Conservation (phyloP, 345 rosid species). For the Acer campestre region DNA sequence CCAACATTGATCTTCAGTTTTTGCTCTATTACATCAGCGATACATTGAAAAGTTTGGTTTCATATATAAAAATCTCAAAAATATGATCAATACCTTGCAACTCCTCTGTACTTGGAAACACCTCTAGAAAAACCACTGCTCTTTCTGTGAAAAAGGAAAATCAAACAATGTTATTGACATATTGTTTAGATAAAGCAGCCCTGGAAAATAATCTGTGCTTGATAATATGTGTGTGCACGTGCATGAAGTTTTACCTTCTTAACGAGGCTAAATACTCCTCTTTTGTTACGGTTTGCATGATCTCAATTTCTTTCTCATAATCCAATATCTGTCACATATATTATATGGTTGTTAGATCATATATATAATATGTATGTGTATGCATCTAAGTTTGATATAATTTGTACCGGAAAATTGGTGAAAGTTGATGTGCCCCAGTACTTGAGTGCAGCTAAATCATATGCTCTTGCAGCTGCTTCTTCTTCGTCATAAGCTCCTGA, state of each 20-base stretch:
- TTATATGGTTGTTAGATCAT: not conserved
- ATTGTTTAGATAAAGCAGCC: constrained; percentile 8
- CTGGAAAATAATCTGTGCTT: not conserved
- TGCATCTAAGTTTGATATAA: not conserved
- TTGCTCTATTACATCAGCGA: not conserved
- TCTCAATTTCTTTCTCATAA: constrained; percentile 56
- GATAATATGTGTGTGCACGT: not conserved
- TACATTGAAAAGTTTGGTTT: not conserved
- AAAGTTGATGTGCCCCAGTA: constrained; percentile 67
- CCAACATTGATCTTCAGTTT: not conserved
- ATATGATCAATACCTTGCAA: constrained; percentile 48
- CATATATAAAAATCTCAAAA: not conserved
- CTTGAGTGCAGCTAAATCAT: constrained; percentile 71
- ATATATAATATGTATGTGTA: not conserved
- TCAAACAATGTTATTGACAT: not conserved
- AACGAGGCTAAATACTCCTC: constrained; percentile 68
- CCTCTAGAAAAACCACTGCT: constrained; percentile 82
- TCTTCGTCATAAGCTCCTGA: constrained; percentile 73
- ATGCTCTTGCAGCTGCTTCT: constrained; percentile 76
- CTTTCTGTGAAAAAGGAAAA: constrained; percentile 36
- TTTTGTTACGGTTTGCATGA: constrained; percentile 60
- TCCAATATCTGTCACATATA: constrained; percentile 43
- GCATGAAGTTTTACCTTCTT: constrained; percentile 46
- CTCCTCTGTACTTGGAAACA: constrained; percentile 71
- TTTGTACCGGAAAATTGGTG: constrained; percentile 59